Evolutionary conservation across 306 rosid genomes (phyloP), one percentile per base, ranked within the genome.

Genomic region (Rosa multiflora): DNA sequence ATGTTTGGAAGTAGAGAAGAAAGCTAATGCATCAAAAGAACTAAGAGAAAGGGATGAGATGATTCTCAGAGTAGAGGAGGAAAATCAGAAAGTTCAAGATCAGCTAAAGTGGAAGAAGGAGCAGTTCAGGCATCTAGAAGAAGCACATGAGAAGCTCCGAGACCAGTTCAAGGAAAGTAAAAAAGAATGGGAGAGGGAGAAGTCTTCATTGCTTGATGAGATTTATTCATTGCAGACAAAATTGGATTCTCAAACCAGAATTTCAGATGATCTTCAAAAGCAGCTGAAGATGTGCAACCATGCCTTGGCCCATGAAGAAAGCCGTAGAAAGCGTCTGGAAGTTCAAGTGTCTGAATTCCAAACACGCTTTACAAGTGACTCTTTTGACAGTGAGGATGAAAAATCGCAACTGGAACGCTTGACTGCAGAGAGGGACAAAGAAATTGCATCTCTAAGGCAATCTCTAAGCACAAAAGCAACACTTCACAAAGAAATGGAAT

Each of bases 71-170:
- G 58, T 89, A 32, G 92, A 87, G 76, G 90, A 92, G 76, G 88
- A 88, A 80, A 81, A 42, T 52, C 80, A 82, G 74, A 86, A 88
- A 79, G 52, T 88, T 73, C 85, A 82, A 88, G 97, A 94, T 67
- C 88, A 88, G 80, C 73, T 94, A 40, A 91, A 92, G 81, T 92
- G 95, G 99, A 92, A 91, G 84, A 89, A 77, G 80, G 97, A 94
- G 83, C 97, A 94, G 66, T 88, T 94, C 81, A 81, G 67, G 26
- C 94, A 94, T 82, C 82, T 89, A 7, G 90, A 91, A 82, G 95
- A 92, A 75, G 95, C 97, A 29, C 88, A 88, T 74, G 82, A 85
- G 17, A 90, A 89, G 77, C 82, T 82, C 21, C 72, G 70, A 46
- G 85, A 76, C 35, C 82, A 88, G 67, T 84, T 88, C 77, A 88